Conservation (phyloP, 75 land plant species). For the Larix kaempferi region DNA sequence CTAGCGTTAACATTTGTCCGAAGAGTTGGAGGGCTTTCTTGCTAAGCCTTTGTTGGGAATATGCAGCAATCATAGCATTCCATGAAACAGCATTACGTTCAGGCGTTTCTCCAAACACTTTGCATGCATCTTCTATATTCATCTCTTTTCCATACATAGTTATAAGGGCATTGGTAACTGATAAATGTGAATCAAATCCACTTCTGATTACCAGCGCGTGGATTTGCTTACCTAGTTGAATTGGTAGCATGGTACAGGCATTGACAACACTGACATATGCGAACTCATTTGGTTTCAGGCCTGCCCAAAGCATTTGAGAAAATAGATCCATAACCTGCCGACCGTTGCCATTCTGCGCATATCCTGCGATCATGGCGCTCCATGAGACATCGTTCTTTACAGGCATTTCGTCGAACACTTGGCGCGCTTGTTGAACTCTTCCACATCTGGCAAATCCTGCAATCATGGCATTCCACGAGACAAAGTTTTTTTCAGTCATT, state of each 20-base stretch:
- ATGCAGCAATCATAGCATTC: too few species aligned
- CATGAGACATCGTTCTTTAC: slow-evolving; percentile 21
- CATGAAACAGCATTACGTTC: too few species aligned
- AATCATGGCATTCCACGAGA: slow-evolving; percentile 23
- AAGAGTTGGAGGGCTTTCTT: too few species aligned
- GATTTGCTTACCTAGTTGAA: background rate
- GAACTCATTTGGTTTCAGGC: background rate
- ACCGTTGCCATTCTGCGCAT: slow-evolving; percentile 8
- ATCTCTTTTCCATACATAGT: too few species aligned
- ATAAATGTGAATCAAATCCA: background rate
- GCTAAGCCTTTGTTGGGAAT: too few species aligned
- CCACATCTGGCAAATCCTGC: slow-evolving; percentile 38
- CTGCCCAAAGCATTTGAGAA: background rate
- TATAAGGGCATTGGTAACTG: too few species aligned
- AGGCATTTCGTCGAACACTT: slow-evolving; percentile 17
- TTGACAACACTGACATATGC: background rate
- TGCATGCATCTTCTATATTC: too few species aligned
- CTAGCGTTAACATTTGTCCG: too few species aligned
- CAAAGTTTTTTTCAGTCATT: background rate
- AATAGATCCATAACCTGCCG: background rate
- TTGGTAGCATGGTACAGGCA: background rate
- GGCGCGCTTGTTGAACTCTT: slow-evolving; percentile 19
- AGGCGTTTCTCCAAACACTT: too few species aligned
- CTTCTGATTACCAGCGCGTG: background rate
- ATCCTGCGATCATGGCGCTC: slow-evolving; percentile 28